These are phyloP conservation scores for Gaertneriomyces semiglobifer DNA, from an alignment of 192 early-diverging fungal species.

Conservation along the genomic window DNA sequence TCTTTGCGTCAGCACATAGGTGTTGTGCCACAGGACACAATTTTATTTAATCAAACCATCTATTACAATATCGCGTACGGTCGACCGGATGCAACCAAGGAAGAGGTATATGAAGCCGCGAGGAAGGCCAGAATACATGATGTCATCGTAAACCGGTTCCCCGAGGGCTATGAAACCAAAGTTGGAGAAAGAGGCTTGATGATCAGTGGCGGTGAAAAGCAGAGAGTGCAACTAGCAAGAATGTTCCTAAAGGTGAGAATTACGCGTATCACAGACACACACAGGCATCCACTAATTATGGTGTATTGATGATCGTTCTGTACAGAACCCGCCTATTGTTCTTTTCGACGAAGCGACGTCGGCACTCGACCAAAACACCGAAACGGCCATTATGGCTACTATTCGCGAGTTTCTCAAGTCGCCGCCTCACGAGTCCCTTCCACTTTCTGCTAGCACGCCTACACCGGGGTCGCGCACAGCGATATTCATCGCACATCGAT, in stretches of 20 bases:
- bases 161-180: slow-evolving; percentile 76
- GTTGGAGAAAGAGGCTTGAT: slow-evolving; percentile 86
- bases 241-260: slow-evolving; percentile 80
- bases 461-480: slow-evolving; percentile 59
- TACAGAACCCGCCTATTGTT: slow-evolving; percentile 70
- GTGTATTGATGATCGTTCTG: too few species aligned
- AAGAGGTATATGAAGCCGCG: slow-evolving; percentile 71
- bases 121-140: slow-evolving; percentile 73
- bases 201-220: slow-evolving; percentile 68
- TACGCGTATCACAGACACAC: too few species aligned
- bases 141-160: slow-evolving; percentile 65
- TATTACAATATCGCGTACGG: slow-evolving; percentile 94
- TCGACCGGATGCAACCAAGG: slow-evolving; percentile 44
- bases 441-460: not conserved
- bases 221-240: slow-evolving; percentile 86
- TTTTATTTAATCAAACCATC: slow-evolving; percentile 90
- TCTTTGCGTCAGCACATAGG: slow-evolving; percentile 76
- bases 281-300: too few species aligned
- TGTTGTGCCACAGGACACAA: slow-evolving; percentile 90
- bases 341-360: slow-evolving; percentile 83
- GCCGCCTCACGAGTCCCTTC: not conserved
- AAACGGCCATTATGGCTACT: slow-evolving; percentile 47
- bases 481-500: slow-evolving; percentile 90
- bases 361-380: slow-evolving; percentile 64
- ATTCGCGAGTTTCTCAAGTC: slow-evolving; percentile 40